Conservation (phyloP, 1,284 basidiomycete species). For the Moniliophthora roreri region DNA sequence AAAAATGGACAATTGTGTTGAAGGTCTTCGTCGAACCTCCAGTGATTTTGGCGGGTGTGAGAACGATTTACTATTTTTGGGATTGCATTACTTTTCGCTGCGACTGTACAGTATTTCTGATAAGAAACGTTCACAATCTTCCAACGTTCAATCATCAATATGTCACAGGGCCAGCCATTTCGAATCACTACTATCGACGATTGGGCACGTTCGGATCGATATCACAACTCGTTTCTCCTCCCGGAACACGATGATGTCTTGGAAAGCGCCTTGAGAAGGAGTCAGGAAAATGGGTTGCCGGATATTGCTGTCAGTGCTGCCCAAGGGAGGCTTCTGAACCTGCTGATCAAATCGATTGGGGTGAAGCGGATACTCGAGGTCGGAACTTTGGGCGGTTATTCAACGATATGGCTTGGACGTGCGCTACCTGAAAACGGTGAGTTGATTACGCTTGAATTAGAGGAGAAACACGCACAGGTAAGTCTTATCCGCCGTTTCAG, state of each 20-base stretch:
- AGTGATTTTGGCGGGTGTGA: too few relatives aligned
- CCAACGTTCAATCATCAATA: neutral
- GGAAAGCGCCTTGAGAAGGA: slow-evolving; percentile 46
- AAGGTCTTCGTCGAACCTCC: too few relatives aligned
- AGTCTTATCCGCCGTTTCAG: neutral
- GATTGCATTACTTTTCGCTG: too few relatives aligned
- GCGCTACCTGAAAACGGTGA: slow-evolving; percentile 53
- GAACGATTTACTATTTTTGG: too few relatives aligned
- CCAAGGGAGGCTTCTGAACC: slow-evolving; percentile 59
- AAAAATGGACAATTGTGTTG: too few relatives aligned
- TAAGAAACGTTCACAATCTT: too few relatives aligned
- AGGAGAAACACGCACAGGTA: slow-evolving; percentile 49
- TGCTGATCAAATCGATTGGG: slow-evolving; percentile 45
- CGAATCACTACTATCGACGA: slow-evolving; percentile 26
- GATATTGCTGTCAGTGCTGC: slow-evolving; percentile 54
- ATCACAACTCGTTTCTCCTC: slow-evolving; percentile 58
- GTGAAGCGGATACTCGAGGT: slow-evolving; percentile 60
- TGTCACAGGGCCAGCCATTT: slow-evolving; percentile 3
- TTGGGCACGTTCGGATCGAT: slow-evolving; percentile 46
- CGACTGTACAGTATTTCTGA: too few relatives aligned
- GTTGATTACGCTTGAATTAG: slow-evolving; percentile 50
- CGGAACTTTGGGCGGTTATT: slow-evolving; percentile 66
- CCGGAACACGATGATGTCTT: slow-evolving; percentile 17
- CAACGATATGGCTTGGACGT: slow-evolving; percentile 58
- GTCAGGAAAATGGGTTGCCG: slow-evolving; percentile 43